Evolutionary conservation across 1,284 basidiomycete genomes (phyloP).

Genomic region (Veloboletus limbatus): DNA sequence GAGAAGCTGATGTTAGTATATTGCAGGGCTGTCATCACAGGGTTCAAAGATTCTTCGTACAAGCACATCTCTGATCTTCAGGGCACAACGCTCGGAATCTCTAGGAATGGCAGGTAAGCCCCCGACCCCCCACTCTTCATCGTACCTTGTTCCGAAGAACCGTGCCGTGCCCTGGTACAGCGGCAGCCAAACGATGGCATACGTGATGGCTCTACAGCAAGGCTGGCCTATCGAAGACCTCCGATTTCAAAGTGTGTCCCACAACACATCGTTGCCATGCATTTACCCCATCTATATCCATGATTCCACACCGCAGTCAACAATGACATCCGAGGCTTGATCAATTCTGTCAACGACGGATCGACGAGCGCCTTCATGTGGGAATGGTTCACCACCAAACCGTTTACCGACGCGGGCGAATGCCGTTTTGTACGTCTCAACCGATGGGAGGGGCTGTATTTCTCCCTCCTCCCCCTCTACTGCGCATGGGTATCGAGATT

Average conservation of each 20-base stretch:
- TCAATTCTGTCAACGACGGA: slow-evolving; percentile 87
- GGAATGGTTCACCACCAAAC: slow-evolving; percentile 99
- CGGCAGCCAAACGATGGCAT: slow-evolving; percentile 93
- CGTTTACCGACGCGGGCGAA: slow-evolving; percentile 80
- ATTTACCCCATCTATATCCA: too few species aligned
- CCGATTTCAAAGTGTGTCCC: slow-evolving; percentile 70
- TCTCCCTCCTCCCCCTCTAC: neutral
- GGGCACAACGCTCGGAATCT: slow-evolving; percentile 86
- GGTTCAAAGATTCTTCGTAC: slow-evolving; percentile 66
- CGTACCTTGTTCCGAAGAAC: neutral
- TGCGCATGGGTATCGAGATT: neutral
- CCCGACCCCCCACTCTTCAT: neutral
- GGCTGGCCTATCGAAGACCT: slow-evolving; percentile 74
- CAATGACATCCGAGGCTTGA: slow-evolving; percentile 86
- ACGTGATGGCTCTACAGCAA: slow-evolving; percentile 87
- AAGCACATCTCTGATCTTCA: slow-evolving; percentile 74
- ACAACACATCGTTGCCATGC: neutral
- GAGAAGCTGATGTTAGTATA: too few species aligned
- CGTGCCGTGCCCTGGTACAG: slow-evolving; percentile 38
- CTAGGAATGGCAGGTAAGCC: slow-evolving; percentile 74
- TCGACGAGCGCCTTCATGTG: slow-evolving; percentile 86
- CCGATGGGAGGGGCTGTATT: too few species aligned
- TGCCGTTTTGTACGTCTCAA: slow-evolving; percentile 71
- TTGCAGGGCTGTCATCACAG: slow-evolving; percentile 87
- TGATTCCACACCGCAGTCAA: too few species aligned